Conservation (phyloP, 1,139 yeast genomes). For the Suhomyces panamericanus region DNA sequence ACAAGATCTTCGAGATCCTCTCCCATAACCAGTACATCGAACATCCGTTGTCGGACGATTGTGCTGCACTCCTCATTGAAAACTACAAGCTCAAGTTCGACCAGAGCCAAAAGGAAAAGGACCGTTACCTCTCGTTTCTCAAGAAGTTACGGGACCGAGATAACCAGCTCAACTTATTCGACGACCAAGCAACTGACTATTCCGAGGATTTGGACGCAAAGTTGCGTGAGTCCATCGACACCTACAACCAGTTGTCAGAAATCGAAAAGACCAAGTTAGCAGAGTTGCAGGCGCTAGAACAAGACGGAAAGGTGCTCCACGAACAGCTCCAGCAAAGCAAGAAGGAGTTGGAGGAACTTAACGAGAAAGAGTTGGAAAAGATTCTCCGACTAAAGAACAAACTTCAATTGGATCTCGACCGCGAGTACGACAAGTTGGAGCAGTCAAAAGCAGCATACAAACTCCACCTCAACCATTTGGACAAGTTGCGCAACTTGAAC, state of each 20-base stretch:
- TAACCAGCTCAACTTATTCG: slow-evolving; percentile 16
- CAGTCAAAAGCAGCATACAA: slow-evolving; percentile 64
- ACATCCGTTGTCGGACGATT: slow-evolving; percentile 85
- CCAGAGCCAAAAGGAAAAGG: slow-evolving; percentile 75
- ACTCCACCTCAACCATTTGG: slow-evolving; percentile 61
- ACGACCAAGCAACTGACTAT: slow-evolving; percentile 11
- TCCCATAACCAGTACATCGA: slow-evolving; percentile 73
- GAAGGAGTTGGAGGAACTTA: slow-evolving; percentile 39
- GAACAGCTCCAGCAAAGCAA: slow-evolving; percentile 39
- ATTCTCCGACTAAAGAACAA: slow-evolving; percentile 51
- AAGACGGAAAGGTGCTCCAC: slow-evolving; percentile 40
- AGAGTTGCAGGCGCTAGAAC: slow-evolving; percentile 49
- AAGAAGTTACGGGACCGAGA: slow-evolving; percentile 54
- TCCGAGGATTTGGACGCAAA: slow-evolving; percentile 31
- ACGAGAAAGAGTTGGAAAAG: slow-evolving; percentile 42
- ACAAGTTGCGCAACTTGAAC: slow-evolving; percentile 68
- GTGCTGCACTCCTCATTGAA: slow-evolving; percentile 68
- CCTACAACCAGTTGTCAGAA: slow-evolving; percentile 35
- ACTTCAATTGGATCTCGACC: slow-evolving; percentile 49
- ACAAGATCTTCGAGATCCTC: slow-evolving; percentile 58
- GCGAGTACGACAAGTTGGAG: slow-evolving; percentile 53
- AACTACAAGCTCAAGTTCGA: slow-evolving; percentile 72
- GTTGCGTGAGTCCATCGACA: slow-evolving; percentile 41
- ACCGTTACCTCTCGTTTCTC: slow-evolving; percentile 70
- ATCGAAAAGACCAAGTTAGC: slow-evolving; percentile 38